Percentiles rank a stretch among this genome's conserved stretches.
phyloP scores from a whole-genome alignment of 2,329 filamentous ascomycete species.

The Stagonosporopsis chrysanthemi region DNA sequence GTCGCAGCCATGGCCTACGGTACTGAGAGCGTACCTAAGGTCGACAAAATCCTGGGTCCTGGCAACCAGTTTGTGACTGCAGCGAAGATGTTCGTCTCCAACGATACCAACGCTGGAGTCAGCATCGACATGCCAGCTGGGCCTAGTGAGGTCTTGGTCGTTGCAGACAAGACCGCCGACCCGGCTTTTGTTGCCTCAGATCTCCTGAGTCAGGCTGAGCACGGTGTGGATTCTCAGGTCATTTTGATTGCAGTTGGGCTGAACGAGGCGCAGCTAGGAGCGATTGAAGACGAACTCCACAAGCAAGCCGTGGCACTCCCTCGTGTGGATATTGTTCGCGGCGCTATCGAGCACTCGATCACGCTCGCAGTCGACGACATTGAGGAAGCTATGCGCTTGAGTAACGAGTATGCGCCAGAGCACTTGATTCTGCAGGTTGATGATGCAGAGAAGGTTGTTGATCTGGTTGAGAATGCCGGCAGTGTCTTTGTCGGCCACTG shows the following conservation, averaged over 20 bases:
- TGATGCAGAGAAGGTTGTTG: slow-evolving; percentile 76
- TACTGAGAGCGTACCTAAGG: slow-evolving; percentile 91
- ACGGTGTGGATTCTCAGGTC: slow-evolving; percentile 95
- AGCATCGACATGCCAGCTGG: slow-evolving; percentile 99
- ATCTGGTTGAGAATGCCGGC: slow-evolving; percentile 88
- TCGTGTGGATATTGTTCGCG: slow-evolving; percentile 89
- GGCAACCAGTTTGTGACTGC: slow-evolving; percentile 99
- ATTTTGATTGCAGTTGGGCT: slow-evolving; percentile 87
- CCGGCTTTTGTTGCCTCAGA: slow-evolving; percentile 96
- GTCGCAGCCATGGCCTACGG: slow-evolving; percentile 97
- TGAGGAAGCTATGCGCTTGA: slow-evolving; percentile 77
- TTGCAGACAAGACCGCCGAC: slow-evolving; percentile 87
- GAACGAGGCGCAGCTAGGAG: slow-evolving; percentile 72
- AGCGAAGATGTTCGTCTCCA: slow-evolving; percentile 97
- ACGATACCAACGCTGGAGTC: slow-evolving; percentile 94
- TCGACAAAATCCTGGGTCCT: slow-evolving; percentile 97
- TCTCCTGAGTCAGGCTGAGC: slow-evolving; percentile 92
- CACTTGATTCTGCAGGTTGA: slow-evolving; percentile 92
- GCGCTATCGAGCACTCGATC: slow-evolving; percentile 88
- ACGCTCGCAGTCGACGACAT: slow-evolving; percentile 81
- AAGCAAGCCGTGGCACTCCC: slow-evolving; percentile 85
- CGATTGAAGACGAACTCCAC: slow-evolving; percentile 92
- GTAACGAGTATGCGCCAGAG: slow-evolving; percentile 95
- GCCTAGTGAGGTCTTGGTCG: slow-evolving; percentile 93
- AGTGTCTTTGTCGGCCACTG: slow-evolving; percentile 95